Evolutionary conservation across 2,329 filamentous ascomycete species (phyloP).

Genomic region (Stemphylium lycopersici): DNA sequence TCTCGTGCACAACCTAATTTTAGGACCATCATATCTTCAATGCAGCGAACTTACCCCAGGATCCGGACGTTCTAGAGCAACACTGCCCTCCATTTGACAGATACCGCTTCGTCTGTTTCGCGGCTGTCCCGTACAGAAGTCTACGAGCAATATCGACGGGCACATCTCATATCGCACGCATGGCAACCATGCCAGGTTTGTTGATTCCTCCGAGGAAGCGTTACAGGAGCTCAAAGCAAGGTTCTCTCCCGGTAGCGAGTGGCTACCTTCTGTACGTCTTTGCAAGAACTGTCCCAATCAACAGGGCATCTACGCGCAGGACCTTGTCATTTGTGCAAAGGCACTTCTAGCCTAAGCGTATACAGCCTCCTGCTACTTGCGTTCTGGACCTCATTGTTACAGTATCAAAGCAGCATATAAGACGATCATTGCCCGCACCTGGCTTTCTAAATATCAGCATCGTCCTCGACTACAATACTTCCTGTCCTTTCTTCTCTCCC

Average conservation of each 20-base stretch:
- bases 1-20: conserved; percentile 33
- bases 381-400: conserved; percentile 32
- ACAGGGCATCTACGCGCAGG: conserved; percentile 12
- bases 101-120: conserved; percentile 9
- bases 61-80: conserved; percentile 37
- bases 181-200: conserved; percentile 27
- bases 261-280: conserved; percentile 25
- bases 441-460: conserved; percentile 9
- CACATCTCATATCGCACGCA: conserved; percentile 21
- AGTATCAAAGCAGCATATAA: conserved; percentile 36
- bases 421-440: conserved; percentile 24
- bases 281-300: conserved; percentile 20
- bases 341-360: conserved; percentile 12
- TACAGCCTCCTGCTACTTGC: conserved; percentile 14
- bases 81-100: conserved; percentile 11
- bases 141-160: conserved; percentile 32
- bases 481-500: neutral
- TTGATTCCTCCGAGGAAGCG: conserved; percentile 17
- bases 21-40: conserved; percentile 18
- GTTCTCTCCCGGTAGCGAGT: conserved; percentile 21
- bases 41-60: conserved; percentile 20
- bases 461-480: neutral
- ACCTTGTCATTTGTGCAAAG: conserved; percentile 21
- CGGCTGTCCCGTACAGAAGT: conserved; percentile 24
- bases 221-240: conserved; percentile 16